Percentiles rank a stretch among this genome's conserved stretches.
Conservation (phyloP, 1,139 yeast species). For the Geotrichum aggregatum region DNA sequence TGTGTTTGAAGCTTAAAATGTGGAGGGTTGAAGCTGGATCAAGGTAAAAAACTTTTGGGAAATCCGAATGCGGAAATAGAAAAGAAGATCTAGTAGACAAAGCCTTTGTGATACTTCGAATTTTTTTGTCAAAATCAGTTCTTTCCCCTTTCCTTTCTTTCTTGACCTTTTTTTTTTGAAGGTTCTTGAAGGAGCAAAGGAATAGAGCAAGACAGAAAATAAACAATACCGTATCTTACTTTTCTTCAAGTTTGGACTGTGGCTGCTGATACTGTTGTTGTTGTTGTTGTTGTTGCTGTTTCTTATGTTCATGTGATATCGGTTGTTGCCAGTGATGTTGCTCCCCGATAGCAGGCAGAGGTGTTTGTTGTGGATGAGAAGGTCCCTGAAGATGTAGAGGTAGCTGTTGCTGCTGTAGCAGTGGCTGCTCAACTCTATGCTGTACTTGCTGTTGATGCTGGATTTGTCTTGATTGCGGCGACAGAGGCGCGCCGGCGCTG, state of each 20-base stretch:
- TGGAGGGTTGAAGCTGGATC: too few relatives aligned
- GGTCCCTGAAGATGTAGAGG: conserved; percentile 17
- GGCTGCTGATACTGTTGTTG: conserved; percentile 9
- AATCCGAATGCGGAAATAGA: too few relatives aligned
- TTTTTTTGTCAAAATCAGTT: too few relatives aligned
- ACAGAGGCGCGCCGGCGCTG: conserved; percentile 19
- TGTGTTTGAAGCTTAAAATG: too few relatives aligned
- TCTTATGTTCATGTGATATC: neutral
- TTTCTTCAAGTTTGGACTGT: neutral
- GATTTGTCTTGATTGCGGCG: neutral
- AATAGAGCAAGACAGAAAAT: neutral
- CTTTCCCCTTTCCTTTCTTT: neutral
- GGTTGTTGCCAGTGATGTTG: neutral
- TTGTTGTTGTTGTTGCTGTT: conserved; percentile 12
- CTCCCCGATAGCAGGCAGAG: conserved; percentile 1
- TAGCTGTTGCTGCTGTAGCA: conserved; percentile 16
- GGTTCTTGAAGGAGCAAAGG: neutral
- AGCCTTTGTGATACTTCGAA: too few relatives aligned
- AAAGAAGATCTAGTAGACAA: too few relatives aligned
- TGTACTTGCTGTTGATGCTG: neutral
- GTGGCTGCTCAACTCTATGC: conserved; percentile 10
- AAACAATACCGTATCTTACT: conserved; percentile 4
- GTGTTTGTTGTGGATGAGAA: conserved; percentile 5
- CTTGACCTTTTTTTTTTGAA: neutral
- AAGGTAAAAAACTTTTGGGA: too few relatives aligned